A percentile compares a stretch with the other conserved stretches of the same genome.
These are phyloP conservation scores for Colletotrichum tanaceti DNA, from an alignment of 2,329 filamentous ascomycete species.

Conservation along the genomic window DNA sequence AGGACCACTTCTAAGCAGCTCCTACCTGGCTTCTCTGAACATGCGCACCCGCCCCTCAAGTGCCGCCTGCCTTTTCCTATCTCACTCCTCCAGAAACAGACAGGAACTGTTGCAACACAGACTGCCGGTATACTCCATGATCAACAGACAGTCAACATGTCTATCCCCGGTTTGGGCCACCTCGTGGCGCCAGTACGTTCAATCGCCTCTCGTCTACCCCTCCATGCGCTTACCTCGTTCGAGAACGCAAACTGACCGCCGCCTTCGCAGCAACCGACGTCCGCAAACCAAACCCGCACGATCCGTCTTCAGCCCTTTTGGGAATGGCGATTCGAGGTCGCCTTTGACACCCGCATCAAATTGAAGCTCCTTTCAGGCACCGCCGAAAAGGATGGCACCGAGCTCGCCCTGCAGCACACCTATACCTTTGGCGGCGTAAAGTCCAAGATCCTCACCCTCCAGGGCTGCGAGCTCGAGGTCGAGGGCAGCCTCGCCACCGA, in stretches of 20 bases:
- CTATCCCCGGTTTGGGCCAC: conserved; percentile 79
- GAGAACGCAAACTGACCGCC: neutral
- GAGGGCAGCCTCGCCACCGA: conserved; percentile 68
- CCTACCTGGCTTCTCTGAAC: no score
- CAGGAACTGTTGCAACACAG: neutral
- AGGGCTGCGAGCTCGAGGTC: conserved; percentile 88
- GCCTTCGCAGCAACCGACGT: conserved; percentile 46
- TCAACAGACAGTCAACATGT: conserved; percentile 61
- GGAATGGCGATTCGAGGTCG: conserved; percentile 84
- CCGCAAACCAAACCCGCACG: conserved; percentile 57
- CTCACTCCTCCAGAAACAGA: no score
- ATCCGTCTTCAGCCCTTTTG: conserved; percentile 70
- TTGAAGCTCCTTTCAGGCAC: conserved; percentile 80
- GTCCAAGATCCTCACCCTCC: conserved; percentile 91
- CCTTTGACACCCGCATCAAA: conserved; percentile 57
- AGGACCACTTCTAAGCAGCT: no score
- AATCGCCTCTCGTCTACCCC: conserved; percentile 28
- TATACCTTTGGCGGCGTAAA: conserved; percentile 87
- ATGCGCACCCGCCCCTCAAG: no score
- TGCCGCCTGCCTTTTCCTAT: no score
- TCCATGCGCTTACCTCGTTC: neutral
- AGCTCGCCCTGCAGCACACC: conserved; percentile 82
- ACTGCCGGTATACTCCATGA: conserved; percentile 5
- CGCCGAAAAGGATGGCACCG: conserved; percentile 94
- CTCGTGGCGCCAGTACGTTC: conserved; percentile 68